Conservation (phyloP, 2,329 filamentous ascomycete species). For the Paracamarosporium sp. region DNA sequence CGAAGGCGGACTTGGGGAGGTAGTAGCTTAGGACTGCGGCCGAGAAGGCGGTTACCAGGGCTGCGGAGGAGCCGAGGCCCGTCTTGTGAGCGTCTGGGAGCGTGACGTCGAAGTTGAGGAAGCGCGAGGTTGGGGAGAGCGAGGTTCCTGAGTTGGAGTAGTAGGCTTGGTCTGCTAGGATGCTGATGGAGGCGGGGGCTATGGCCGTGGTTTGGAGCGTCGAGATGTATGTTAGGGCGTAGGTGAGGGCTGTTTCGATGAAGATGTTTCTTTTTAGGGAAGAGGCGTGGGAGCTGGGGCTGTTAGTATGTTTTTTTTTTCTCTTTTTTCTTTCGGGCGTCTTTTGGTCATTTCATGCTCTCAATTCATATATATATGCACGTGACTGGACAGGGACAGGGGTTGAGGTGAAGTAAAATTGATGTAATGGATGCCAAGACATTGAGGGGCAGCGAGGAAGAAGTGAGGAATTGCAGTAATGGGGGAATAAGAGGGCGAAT, state of each 20-base stretch:
- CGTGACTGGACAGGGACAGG: background rate
- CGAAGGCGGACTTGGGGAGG: constrained; percentile 63
- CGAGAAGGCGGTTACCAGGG: constrained; percentile 87
- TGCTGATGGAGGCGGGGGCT: constrained; percentile 75
- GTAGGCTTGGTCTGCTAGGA: constrained; percentile 95
- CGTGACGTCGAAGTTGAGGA: constrained; percentile 78
- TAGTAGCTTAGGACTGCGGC: constrained; percentile 80
- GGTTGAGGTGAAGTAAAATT: constrained; percentile 1
- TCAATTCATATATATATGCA: background rate
- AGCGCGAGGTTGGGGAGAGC: constrained; percentile 56
- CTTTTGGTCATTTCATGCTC: no score
- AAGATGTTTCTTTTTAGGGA: constrained; percentile 75
- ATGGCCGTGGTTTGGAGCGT: constrained; percentile 60
- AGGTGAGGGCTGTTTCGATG: constrained; percentile 88
- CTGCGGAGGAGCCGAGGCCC: constrained; percentile 91
- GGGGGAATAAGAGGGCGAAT: background rate
- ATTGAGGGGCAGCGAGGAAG: background rate
- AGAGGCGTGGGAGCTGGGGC: constrained; percentile 39
- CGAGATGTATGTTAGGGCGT: constrained; percentile 82
- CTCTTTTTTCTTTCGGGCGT: no score
- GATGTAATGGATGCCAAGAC: constrained; percentile 10
- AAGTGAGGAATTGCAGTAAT: background rate
- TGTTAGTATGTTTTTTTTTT: background rate
- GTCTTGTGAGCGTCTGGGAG: constrained; percentile 89
- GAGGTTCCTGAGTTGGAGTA: constrained; percentile 68